A percentile compares a stretch with the other conserved stretches of the same genome.
Evolutionary conservation across 2,329 filamentous ascomycete genomes (phyloP).

Genomic region (Monosporascus sp.): DNA sequence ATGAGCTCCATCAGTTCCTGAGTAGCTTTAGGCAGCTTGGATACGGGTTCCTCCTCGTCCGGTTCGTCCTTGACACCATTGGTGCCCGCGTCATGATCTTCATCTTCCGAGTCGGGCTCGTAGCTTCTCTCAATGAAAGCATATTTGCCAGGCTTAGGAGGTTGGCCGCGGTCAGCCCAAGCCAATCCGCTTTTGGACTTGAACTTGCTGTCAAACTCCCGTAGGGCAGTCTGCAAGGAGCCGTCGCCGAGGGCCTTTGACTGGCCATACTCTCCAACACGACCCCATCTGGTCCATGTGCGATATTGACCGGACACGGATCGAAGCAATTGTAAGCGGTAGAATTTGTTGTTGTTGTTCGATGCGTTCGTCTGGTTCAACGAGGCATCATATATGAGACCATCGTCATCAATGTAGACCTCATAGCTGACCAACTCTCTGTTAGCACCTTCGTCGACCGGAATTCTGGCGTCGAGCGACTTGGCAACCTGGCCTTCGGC

Average conservation of each 20-base stretch:
- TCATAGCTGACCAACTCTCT: conserved; percentile 32
- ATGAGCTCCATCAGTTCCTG: conserved; percentile 74
- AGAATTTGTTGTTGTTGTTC: conserved; percentile 80
- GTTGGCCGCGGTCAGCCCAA: conserved; percentile 48
- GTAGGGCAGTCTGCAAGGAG: conserved; percentile 37
- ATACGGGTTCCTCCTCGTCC: conserved; percentile 15
- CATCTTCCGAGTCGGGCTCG: conserved; percentile 52
- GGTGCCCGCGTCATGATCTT: conserved; percentile 16
- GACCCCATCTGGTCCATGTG: conserved; percentile 76
- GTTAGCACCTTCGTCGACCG: conserved; percentile 41
- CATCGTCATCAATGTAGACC: conserved; percentile 62
- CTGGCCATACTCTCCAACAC: conserved; percentile 60
- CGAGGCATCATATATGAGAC: conserved; percentile 71
- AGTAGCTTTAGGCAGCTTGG: conserved; percentile 36
- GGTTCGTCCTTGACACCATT: conserved; percentile 16
- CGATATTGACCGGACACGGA: conserved; percentile 38
- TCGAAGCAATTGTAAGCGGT: conserved; percentile 42
- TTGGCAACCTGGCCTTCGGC: conserved; percentile 43
- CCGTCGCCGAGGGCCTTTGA: conserved; percentile 38
- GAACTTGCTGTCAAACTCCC: conserved; percentile 56
- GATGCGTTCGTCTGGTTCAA: conserved; percentile 71
- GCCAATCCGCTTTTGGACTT: conserved; percentile 53
- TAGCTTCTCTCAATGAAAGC: conserved; percentile 78
- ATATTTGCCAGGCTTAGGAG: conserved; percentile 65
- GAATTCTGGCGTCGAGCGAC: conserved; percentile 40